Evolutionary conservation across 352 stramenopile genomes (phyloP), one percentile per base, ranked within the genome.

Genomic region (Phytophthora tentaculata): DNA sequence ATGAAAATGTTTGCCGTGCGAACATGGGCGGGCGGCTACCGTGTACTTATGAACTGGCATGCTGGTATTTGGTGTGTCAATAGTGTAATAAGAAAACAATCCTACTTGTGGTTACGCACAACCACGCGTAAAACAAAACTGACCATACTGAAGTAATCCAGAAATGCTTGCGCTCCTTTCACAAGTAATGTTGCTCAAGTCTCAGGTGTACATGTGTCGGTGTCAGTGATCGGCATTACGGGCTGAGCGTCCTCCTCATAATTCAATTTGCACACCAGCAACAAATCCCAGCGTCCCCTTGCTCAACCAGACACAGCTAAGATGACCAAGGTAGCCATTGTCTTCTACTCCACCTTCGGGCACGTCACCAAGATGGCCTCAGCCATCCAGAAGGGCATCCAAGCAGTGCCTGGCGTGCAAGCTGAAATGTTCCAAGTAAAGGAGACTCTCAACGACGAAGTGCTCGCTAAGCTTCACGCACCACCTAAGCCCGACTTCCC

Each of bases 331-430:
- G 79, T 94, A 44, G 83, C 83, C 12, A 88, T 94, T 59, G 61
- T 93, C 45, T 90, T 89, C 72, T 94, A 92, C 71, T 90, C 77
- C 69, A 86, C 92, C 59, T 96, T 96, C 74, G 88, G 88, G 9
- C 90, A 97, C 58, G 77, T 97, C 45, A 67, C 64, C 47, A 84
- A 79, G 57, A 64, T 97, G 73, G 86, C 87, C 10, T 67, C 79
- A 6, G 64, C 75, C 39, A 80, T 96, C 56, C 86, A 87, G 49
- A 72, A 72, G 4, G 89, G 86, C 28, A 69, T 94, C 19, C 73
- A 85, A 44, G 61, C 71, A 9, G 74, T 81, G 6, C 73, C 71
- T 4, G 86, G 85, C 26, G 81, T 88, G 17, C 62, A 77, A 16
- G 84, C 81, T 20, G 45, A 67, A 26, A 64, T 95, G 37, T 88